These are phyloP conservation scores for Diaporthe sp. DNA, from an alignment of 2,329 filamentous ascomycete genomes.

Conservation along the genomic window DNA sequence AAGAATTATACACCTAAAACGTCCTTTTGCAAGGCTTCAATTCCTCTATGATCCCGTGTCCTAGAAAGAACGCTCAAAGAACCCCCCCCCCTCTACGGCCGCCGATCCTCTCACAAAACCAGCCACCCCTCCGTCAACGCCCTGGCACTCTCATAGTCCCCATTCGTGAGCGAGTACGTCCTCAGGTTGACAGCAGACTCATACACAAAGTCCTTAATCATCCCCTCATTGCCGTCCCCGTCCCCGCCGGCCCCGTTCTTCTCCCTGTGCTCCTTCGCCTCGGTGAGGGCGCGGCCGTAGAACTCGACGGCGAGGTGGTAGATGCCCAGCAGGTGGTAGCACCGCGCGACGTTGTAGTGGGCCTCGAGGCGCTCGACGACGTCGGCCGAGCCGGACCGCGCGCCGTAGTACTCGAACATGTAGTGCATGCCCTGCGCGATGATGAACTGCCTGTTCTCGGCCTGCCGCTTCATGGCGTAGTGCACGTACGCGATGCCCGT, in stretches of 20 bases:
- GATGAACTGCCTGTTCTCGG: conserved; percentile 90
- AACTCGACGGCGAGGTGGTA: conserved; percentile 79
- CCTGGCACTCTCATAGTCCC: conserved; percentile 73
- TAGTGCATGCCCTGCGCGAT: conserved; percentile 89
- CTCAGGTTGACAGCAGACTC: conserved; percentile 85
- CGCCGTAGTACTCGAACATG: conserved; percentile 79
- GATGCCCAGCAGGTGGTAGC: conserved; percentile 83
- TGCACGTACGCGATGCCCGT: conserved; percentile 90
- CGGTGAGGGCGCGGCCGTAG: conserved; percentile 70
- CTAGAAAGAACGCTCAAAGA: neutral
- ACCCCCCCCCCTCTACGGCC: too few relatives aligned
- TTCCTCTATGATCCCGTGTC: neutral
- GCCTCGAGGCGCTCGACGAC: conserved; percentile 76
- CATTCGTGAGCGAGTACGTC: conserved; percentile 74
- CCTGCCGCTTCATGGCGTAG: conserved; percentile 89
- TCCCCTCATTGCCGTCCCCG: conserved; percentile 43
- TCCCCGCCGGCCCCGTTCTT: conserved; percentile 30
- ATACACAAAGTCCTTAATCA: conserved; percentile 70
- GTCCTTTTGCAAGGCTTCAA: conserved; percentile 9
- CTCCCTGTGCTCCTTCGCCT: conserved; percentile 47
- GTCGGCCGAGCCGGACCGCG: conserved; percentile 58
- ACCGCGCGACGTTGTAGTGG: conserved; percentile 83
- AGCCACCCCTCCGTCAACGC: conserved; percentile 73
- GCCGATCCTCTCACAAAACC: conserved; percentile 54
- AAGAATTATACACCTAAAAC: neutral